Base-by-base conservation (phyloP, 805 yeast species). In the Phaffomyces thermotolerans region DNA sequence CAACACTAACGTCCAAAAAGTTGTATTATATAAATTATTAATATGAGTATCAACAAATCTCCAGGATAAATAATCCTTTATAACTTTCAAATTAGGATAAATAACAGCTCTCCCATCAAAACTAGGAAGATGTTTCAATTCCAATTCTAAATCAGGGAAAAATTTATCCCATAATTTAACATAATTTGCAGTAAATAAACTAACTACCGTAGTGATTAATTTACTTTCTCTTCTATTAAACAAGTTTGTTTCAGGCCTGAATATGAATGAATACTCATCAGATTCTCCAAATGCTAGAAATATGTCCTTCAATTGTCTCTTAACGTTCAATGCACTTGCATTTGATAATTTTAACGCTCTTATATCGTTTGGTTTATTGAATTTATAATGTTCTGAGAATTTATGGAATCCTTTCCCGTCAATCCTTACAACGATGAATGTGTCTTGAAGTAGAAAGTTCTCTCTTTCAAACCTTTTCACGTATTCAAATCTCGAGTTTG, bases 31-130 rank as follows among this genome's bases (percentile, higher is more conserved):
- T 47, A 93, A 64, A 60, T 93, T 93, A 62, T 93, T 93, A 43
- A 93, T 93, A 65, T 93, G 99, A 41, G 93, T 93, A 59, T 93
- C 99, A 1, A 83, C 98, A 59, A 87, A 97, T 52, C 99, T 73
- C 99, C 99, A 93, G 44, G 84, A 68, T 50, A 93, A 75, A 59
- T 93, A 93, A 61, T 91, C 98, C 44, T 86, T 70, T 2, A 91
- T 68, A 1, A 69, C 65, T 6, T 66, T 54, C 15, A 68, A 50
- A 43, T 72, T 77, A 0, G 99, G 99, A 53, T 93, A 93, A 1
- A 78, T 64, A 8, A 93, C 93, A 2, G 95, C 95, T 38, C 99
- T 68, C 0, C 95, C 89, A 62, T 93, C 99, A 61, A 93, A 93
- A 14, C 84, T 79, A 0, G 99, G 98, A 31, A 91, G 59, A 46